Percentiles rank a stretch among this genome's conserved stretches.
Evolutionary conservation across 1,284 basidiomycete genomes (phyloP).

Genomic region (Austroboletus niveus): DNA sequence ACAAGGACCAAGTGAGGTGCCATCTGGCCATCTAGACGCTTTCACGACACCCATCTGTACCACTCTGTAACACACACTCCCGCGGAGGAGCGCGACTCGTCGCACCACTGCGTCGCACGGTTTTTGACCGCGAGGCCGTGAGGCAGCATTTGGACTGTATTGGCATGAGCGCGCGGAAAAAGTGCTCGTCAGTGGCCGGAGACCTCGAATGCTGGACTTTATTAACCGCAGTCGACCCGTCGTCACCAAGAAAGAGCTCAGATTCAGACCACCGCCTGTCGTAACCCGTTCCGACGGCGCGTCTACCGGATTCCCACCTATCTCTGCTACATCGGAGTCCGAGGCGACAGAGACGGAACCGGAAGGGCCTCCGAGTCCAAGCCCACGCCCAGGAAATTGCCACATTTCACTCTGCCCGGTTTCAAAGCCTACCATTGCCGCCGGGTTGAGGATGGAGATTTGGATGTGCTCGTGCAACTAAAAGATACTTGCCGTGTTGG

Average conservation of each 20-base stretch:
- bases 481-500: slow-evolving; percentile 21
- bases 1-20: slow-evolving; percentile 8
- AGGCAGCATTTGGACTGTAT: slow-evolving; percentile 78
- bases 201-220: slow-evolving; percentile 54
- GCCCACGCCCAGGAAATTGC: slow-evolving; percentile 58
- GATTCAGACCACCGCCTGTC: slow-evolving; percentile 40
- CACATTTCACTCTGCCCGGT: slow-evolving; percentile 19
- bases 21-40: slow-evolving; percentile 18
- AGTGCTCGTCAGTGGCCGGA: slow-evolving; percentile 77
- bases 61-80: slow-evolving; percentile 49
- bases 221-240: slow-evolving; percentile 28
- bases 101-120: slow-evolving; percentile 53
- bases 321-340: slow-evolving; percentile 15
- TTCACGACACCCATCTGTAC: slow-evolving; percentile 49
- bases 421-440: slow-evolving; percentile 7
- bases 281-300: slow-evolving; percentile 5
- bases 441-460: not conserved
- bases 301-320: slow-evolving; percentile 22
- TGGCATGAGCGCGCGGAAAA: slow-evolving; percentile 78
- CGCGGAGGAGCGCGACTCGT: slow-evolving; percentile 54
- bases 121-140: slow-evolving; percentile 73
- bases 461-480: slow-evolving; percentile 20
- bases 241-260: slow-evolving; percentile 46
- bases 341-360: slow-evolving; percentile 36
- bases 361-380: slow-evolving; percentile 69